Conservation (phyloP, 257 asterid genomes). For the Gentiana dahurica region DNA sequence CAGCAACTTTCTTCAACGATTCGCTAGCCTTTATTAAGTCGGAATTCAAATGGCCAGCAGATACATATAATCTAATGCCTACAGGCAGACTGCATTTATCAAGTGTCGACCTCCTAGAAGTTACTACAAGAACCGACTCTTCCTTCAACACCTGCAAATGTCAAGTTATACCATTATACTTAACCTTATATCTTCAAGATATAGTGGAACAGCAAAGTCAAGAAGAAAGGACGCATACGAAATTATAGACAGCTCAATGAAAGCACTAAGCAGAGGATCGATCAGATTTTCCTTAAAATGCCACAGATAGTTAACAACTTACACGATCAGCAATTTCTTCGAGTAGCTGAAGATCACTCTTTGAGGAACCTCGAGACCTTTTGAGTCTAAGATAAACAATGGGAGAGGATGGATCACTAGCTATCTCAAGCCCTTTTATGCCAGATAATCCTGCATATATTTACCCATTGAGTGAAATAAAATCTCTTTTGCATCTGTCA, state of each 20-base stretch:
- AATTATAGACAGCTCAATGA: not conserved
- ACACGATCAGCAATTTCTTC: constrained; percentile 56
- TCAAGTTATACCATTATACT: not conserved
- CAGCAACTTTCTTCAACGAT: constrained; percentile 46
- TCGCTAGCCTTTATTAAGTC: constrained; percentile 61
- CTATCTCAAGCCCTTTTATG: constrained; percentile 47
- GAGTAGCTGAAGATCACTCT: constrained; percentile 61
- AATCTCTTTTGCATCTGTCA: not conserved
- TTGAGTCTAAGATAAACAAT: constrained; percentile 50
- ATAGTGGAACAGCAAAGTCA: not conserved
- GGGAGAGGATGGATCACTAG: constrained; percentile 65
- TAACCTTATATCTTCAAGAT: not conserved
- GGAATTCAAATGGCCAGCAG: constrained; percentile 69
- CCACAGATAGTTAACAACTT: constrained; percentile 6
- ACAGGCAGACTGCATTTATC: constrained; percentile 79
- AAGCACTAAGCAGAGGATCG: too few relatives aligned
- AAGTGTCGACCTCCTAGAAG: constrained; percentile 60
- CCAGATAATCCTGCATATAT: constrained; percentile 46
- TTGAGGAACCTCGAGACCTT: constrained; percentile 48
- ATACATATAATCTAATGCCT: constrained; percentile 61
- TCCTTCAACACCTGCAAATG: constrained; percentile 58
- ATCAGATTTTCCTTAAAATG: too few relatives aligned
- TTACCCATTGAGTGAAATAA: not conserved
- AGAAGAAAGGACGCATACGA: not conserved
- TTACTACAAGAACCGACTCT: constrained; percentile 50